Conservation (phyloP, 78 protist genomes). For the Diacronema lutheri region DNA sequence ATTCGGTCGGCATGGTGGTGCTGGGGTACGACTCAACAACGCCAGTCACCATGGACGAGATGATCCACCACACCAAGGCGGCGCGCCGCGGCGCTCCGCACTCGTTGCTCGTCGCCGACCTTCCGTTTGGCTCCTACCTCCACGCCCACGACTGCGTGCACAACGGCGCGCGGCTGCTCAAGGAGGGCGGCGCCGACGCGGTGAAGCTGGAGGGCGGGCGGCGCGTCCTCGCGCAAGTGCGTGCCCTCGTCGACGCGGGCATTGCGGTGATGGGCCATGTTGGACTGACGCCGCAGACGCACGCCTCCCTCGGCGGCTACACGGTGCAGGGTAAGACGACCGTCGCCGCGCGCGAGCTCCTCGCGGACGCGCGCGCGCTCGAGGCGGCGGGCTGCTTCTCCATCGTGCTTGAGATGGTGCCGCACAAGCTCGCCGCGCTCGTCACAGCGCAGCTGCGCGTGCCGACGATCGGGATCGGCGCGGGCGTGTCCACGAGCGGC, state of each 20-base stretch:
- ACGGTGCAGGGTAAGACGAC: conserved; percentile 68
- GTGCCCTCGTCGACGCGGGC: conserved; percentile 73
- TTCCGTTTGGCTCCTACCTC: conserved; percentile 86
- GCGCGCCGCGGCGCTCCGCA: conserved; percentile 65
- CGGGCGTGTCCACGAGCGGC: conserved; percentile 79
- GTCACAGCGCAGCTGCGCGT: conserved; percentile 60
- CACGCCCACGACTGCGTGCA: conserved; percentile 50
- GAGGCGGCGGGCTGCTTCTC: conserved; percentile 86
- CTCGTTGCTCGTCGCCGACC: conserved; percentile 82
- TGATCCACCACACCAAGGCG: conserved; percentile 75
- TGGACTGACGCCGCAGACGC: conserved; percentile 88
- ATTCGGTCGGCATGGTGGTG: conserved; percentile 84
- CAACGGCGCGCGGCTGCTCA: conserved; percentile 75
- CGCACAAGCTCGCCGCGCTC: conserved; percentile 56
- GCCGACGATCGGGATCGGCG: conserved; percentile 94
- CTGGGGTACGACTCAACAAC: conserved; percentile 77
- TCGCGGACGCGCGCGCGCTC: conserved; percentile 83
- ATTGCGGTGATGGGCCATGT: conserved; percentile 88
- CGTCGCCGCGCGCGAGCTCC: conserved; percentile 31
- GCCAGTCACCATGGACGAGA: conserved; percentile 79
- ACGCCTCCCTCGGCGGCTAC: conserved; percentile 80
- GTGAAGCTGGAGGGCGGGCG: conserved; percentile 89
- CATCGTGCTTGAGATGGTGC: conserved; percentile 85
- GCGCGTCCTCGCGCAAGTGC: conserved; percentile 29
- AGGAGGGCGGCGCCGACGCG: conserved; percentile 70